Evolutionary conservation across 2,329 filamentous ascomycete species (phyloP).

Genomic region (Aspergillus sp.): DNA sequence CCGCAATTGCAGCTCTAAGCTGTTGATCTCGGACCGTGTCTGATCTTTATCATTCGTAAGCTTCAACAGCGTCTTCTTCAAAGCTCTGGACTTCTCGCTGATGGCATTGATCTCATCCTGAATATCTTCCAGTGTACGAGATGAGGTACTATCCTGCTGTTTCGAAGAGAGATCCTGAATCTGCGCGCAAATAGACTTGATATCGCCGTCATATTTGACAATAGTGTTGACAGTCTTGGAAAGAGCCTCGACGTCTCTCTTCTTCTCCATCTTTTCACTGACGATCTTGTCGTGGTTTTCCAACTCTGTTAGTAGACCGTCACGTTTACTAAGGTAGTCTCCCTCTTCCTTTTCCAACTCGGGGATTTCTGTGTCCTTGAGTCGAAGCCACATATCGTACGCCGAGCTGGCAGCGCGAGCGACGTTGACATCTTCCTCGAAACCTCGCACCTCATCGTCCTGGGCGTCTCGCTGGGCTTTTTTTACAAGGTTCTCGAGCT

Average conservation of each 20-base stretch:
- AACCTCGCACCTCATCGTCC: slow-evolving; percentile 60
- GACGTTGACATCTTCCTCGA: slow-evolving; percentile 60
- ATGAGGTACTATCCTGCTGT: slow-evolving; percentile 64
- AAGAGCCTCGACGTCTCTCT: slow-evolving; percentile 72
- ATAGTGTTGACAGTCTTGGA: slow-evolving; percentile 75
- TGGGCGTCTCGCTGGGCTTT: slow-evolving; percentile 55
- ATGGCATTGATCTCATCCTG: slow-evolving; percentile 69
- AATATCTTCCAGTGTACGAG: slow-evolving; percentile 77
- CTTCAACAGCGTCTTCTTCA: slow-evolving; percentile 64
- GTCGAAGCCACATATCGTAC: slow-evolving; percentile 71
- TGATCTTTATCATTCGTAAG: slow-evolving; percentile 70
- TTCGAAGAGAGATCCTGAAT: slow-evolving; percentile 73
- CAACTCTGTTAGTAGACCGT: slow-evolving; percentile 57
- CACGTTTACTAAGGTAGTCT: slow-evolving; percentile 60
- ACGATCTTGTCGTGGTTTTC: slow-evolving; percentile 68
- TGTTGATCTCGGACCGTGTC: slow-evolving; percentile 63
- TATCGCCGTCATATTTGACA: slow-evolving; percentile 67
- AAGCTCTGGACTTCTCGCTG: slow-evolving; percentile 63
- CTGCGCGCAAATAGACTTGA: slow-evolving; percentile 67
- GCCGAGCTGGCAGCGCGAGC: slow-evolving; percentile 63
- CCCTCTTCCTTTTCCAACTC: slow-evolving; percentile 62
- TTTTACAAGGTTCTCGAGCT: slow-evolving; percentile 58
- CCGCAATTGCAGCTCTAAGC: slow-evolving; percentile 72
- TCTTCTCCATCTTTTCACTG: slow-evolving; percentile 59
- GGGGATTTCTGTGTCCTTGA: slow-evolving; percentile 68